Percentiles rank a stretch among this genome's conserved stretches.
Conservation (phyloP, 139 green algal genomes). For the Chlorella vulgaris region DNA sequence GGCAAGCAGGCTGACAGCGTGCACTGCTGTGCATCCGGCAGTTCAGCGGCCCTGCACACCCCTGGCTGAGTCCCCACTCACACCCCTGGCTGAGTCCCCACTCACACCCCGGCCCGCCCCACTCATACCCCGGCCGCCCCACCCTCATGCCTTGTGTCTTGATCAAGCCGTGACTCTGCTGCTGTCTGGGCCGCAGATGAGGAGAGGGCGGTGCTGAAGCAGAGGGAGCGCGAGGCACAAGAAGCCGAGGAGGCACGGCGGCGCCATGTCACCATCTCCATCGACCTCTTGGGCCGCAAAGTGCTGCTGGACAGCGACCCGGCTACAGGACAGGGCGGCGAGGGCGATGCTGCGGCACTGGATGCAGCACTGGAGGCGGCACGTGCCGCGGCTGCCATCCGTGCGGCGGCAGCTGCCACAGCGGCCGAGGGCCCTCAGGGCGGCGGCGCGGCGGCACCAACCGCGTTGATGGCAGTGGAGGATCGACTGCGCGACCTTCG, state of each 20-base stretch:
- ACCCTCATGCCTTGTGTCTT: background rate
- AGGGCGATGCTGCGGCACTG: background rate
- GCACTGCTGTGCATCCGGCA: no score
- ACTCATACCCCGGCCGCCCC: background rate
- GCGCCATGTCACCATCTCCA: constrained; percentile 67
- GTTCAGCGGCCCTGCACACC: no score
- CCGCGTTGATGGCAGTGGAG: background rate
- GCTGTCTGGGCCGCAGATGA: constrained; percentile 14
- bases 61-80: no score
- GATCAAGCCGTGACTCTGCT: no score
- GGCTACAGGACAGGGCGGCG: background rate
- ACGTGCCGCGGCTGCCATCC: background rate
- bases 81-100: no score
- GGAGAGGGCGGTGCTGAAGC: constrained; percentile 73
- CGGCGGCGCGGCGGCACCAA: constrained; percentile 29
- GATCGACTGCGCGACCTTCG: constrained; percentile 15
- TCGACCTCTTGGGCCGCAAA: constrained; percentile 87
- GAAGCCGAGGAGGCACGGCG: constrained; percentile 71
- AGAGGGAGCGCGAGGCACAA: constrained; percentile 47
- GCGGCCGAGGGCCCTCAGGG: constrained; percentile 32
- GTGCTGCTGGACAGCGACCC: background rate
- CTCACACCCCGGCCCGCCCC: background rate
- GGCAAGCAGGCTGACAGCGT: no score
- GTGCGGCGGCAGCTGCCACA: background rate
- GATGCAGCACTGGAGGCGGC: constrained; percentile 1